These are phyloP conservation scores for Debaryomyces subglobosus DNA, from an alignment of 1,139 yeast species.

Conservation along the genomic window DNA sequence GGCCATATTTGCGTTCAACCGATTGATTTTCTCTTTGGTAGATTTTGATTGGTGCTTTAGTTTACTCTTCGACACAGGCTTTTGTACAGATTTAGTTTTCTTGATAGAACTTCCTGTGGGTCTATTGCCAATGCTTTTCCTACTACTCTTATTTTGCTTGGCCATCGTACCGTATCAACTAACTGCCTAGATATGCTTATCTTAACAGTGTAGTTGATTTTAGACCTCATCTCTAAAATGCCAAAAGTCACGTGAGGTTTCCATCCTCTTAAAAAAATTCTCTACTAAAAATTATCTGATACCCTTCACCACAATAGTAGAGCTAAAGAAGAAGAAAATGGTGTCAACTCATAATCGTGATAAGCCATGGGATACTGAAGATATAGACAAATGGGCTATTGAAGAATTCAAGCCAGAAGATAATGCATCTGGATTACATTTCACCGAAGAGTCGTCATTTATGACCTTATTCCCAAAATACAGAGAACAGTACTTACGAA, in stretches of 20 bases:
- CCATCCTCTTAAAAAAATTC: slow-evolving; percentile 1
- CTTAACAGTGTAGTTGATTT: neutral
- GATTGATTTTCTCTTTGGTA: slow-evolving; percentile 43
- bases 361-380: slow-evolving; percentile 98
- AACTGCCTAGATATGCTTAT: neutral
- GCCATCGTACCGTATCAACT: neutral
- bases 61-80: slow-evolving; percentile 21
- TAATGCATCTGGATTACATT: slow-evolving; percentile 81
- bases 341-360: slow-evolving; percentile 91
- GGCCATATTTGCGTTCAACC: slow-evolving; percentile 43
- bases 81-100: slow-evolving; percentile 14
- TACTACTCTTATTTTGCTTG: slow-evolving; percentile 1
- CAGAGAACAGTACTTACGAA: slow-evolving; percentile 86
- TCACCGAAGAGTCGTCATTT: slow-evolving; percentile 92
- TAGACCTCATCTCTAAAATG: slow-evolving; percentile 8
- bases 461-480: slow-evolving; percentile 96
- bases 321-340: slow-evolving; percentile 48
- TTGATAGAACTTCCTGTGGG: slow-evolving; percentile 8
- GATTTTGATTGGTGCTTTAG: slow-evolving; percentile 32
- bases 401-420: slow-evolving; percentile 92
- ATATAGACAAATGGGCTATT: slow-evolving; percentile 89
- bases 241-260: slow-evolving; percentile 2
- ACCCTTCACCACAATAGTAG: neutral
- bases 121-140: slow-evolving; percentile 1
- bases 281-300: neutral